Conservation (phyloP, 148 eudicot genomes). For the Polygonum aviculare region DNA sequence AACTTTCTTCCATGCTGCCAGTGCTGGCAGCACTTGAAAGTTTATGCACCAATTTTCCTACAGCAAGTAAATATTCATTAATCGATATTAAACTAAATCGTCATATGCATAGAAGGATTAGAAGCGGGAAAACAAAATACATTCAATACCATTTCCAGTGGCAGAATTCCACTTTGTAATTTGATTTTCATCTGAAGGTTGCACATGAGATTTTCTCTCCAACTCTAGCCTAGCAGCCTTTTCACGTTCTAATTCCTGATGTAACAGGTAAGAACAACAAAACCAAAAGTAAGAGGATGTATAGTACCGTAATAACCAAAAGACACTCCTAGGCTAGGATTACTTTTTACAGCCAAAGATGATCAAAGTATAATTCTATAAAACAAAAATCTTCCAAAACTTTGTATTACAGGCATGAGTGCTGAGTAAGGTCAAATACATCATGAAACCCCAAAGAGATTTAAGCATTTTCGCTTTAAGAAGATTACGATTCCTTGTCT, state of each 20-base stretch:
- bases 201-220: constrained; percentile 58
- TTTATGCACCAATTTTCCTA: constrained; percentile 69
- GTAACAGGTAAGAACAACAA: too few species aligned
- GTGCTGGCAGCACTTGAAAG: constrained; percentile 81
- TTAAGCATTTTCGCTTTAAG: too few species aligned
- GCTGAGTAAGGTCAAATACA: background rate
- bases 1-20: constrained; percentile 82
- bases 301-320: background rate
- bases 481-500: background rate
- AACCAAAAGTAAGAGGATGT: background rate
- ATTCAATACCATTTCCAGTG: constrained; percentile 52
- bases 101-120: background rate
- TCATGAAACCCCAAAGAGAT: background rate
- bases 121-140: background rate
- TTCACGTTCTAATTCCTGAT: constrained; percentile 76
- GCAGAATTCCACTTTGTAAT: constrained; percentile 42
- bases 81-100: background rate
- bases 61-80: background rate
- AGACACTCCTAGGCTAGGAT: background rate
- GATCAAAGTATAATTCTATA: background rate
- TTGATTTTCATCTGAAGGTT: constrained; percentile 51
- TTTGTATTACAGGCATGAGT: too few species aligned
- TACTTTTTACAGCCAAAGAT: background rate
- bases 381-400: background rate
- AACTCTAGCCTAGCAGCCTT: constrained; percentile 68